These are phyloP conservation scores for Saccharomyces mikatae DNA, from an alignment of 805 yeast species.

Conservation along the genomic window DNA sequence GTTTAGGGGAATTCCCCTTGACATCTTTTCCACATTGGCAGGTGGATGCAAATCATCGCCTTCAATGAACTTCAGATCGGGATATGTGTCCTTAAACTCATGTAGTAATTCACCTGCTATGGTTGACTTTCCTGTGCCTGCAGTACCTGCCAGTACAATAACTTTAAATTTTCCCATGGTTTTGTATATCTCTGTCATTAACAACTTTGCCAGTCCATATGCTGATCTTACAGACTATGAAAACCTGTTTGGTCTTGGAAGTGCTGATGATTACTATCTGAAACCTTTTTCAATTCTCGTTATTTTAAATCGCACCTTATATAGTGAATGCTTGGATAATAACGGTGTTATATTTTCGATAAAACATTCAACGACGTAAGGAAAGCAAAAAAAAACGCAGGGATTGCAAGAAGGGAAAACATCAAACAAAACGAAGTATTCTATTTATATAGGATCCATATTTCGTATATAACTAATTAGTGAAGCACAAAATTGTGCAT, in stretches of 20 bases:
- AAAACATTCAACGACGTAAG: background rate
- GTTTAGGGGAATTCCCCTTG: slow-evolving; percentile 65
- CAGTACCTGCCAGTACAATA: slow-evolving; percentile 83
- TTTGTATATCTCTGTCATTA: background rate
- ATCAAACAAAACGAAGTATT: background rate
- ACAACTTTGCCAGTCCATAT: background rate
- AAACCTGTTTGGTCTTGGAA: background rate
- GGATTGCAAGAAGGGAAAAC: background rate
- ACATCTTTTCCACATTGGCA: slow-evolving; percentile 75
- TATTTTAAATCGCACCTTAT: background rate
- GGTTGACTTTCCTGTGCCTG: slow-evolving; percentile 92
- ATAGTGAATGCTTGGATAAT: background rate
- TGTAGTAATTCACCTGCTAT: slow-evolving; percentile 48
- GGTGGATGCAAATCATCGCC: slow-evolving; percentile 78
- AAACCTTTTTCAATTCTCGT: background rate
- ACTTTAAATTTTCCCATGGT: slow-evolving; percentile 25
- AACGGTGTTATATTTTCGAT: background rate
- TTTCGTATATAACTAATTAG: background rate
- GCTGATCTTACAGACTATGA: background rate
- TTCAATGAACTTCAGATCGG: slow-evolving; percentile 58
- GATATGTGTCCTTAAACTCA: slow-evolving; percentile 19
- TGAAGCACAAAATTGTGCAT: background rate
- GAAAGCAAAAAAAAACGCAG: background rate
- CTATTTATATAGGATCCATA: background rate
- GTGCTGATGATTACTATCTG: background rate